Percentiles rank a stretch among this genome's conserved stretches.
These are phyloP conservation scores for Selenicereus undatus DNA, from an alignment of 148 eudicot genomes.

Conservation along the genomic window DNA sequence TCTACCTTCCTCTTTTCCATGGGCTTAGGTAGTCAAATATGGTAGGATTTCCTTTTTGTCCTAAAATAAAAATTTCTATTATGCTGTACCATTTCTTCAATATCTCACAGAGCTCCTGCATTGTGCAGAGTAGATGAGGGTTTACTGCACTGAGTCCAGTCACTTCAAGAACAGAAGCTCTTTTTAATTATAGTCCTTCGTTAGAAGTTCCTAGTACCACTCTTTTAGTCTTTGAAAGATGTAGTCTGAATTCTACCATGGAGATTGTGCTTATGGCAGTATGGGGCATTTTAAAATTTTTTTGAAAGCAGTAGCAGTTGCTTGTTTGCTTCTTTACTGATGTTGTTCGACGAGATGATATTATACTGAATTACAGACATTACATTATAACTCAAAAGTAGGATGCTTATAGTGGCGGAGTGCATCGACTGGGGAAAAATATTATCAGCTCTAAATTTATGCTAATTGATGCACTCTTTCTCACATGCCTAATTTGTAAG, in stretches of 20 bases:
- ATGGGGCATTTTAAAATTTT: too few species aligned
- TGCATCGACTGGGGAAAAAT: too few species aligned
- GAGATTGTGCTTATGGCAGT: too few species aligned
- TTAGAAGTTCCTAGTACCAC: neutral
- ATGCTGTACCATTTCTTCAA: neutral
- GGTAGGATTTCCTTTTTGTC: neutral
- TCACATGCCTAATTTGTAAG: neutral
- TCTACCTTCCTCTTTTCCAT: neutral
- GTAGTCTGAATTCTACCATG: too few species aligned
- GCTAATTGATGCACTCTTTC: neutral
- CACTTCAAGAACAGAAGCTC: neutral
- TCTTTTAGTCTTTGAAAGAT: too few species aligned
- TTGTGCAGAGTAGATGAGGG: neutral
- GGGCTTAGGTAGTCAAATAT: neutral
- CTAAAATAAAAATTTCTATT: neutral
- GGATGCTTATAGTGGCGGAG: neutral
- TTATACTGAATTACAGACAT: neutral
- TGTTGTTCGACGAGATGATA: neutral
- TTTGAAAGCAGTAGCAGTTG: too few species aligned
- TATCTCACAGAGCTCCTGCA: neutral
- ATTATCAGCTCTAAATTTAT: neutral
- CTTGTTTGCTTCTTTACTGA: neutral
- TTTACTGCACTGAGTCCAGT: neutral
- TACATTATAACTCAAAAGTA: neutral
- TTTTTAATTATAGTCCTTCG: neutral